phyloP scores from a whole-genome alignment of 768 basidiomycete species.

The Agaricus blazei region DNA sequence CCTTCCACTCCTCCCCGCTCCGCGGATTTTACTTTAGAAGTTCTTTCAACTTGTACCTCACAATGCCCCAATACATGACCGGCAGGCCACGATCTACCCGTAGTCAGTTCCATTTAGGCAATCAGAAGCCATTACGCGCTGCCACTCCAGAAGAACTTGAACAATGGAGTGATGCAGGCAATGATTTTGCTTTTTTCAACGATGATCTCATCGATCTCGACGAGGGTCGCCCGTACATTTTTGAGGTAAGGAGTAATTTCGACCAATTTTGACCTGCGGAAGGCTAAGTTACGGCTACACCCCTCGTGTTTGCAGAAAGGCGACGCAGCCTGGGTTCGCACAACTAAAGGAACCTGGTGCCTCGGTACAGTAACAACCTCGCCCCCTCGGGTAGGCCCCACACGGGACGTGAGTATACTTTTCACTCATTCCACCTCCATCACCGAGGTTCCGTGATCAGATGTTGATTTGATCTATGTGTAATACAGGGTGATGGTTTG shows the following conservation, averaged over 20 bases:
- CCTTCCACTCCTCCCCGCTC: background rate
- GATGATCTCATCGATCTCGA: constrained; percentile 26
- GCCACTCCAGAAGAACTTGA: constrained; percentile 30
- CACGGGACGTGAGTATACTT: constrained; percentile 35
- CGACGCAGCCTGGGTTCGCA: constrained; percentile 50
- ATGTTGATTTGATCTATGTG: constrained; percentile 10
- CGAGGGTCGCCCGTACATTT: constrained; percentile 6
- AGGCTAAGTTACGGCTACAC: constrained; percentile 1
- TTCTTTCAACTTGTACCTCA: constrained; percentile 4
- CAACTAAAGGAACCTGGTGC: constrained; percentile 46
- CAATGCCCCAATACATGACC: constrained; percentile 10
- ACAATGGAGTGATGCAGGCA: constrained; percentile 30
- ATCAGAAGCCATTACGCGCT: constrained; percentile 22
- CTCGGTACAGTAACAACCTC: constrained; percentile 42
- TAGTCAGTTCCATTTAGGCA: constrained; percentile 4
- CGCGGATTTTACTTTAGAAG: background rate
- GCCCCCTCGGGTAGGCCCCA: constrained; percentile 38
- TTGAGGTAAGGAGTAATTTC: constrained; percentile 9
- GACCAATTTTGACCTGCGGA: background rate
- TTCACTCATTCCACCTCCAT: background rate
- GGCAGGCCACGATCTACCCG: constrained; percentile 7
- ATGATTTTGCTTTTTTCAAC: constrained; percentile 24
- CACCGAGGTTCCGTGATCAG: background rate
- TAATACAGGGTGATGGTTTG: constrained; percentile 38
- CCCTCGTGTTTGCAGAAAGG: constrained; percentile 28